phyloP scores from a whole-genome alignment of 345 rosid species.

The Brassica napus region DNA sequence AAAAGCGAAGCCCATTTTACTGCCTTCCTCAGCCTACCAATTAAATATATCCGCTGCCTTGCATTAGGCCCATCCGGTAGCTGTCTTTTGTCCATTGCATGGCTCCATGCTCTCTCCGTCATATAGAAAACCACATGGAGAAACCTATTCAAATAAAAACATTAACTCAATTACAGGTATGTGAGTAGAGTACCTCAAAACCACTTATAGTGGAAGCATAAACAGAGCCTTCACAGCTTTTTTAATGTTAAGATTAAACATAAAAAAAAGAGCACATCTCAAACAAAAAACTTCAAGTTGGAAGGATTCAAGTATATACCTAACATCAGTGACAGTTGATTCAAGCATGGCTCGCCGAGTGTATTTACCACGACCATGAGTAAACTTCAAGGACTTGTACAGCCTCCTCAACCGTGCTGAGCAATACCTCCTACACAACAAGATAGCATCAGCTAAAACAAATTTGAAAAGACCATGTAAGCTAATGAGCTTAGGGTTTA shows the following conservation, averaged over 20 bases:
- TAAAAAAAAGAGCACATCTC: neutral
- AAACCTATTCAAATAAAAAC: constrained; percentile 52
- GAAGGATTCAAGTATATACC: constrained; percentile 46
- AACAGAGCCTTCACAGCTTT: constrained; percentile 13
- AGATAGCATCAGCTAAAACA: neutral
- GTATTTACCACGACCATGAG: constrained; percentile 94
- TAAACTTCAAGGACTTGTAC: constrained; percentile 88
- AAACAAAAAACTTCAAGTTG: neutral
- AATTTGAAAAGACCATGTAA: neutral
- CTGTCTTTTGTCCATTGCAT: constrained; percentile 99
- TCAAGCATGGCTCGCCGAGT: constrained; percentile 67
- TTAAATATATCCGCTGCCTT: constrained; percentile 77
- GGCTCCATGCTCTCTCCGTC: constrained; percentile 99
- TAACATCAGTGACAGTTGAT: constrained; percentile 87
- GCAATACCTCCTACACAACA: constrained; percentile 81
- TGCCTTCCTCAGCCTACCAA: constrained; percentile 94
- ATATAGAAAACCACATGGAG: constrained; percentile 86
- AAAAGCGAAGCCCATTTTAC: constrained; percentile 90
- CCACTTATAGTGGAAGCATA: neutral
- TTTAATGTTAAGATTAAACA: neutral
- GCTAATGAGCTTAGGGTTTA: constrained; percentile 31
- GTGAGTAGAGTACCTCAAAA: neutral
- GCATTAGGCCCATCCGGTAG: constrained; percentile 93
- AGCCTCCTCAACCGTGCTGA: constrained; percentile 92
- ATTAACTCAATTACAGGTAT: neutral